phyloP scores from a whole-genome alignment of 352 stramenopile species.

The Phytophthora quininea region DNA sequence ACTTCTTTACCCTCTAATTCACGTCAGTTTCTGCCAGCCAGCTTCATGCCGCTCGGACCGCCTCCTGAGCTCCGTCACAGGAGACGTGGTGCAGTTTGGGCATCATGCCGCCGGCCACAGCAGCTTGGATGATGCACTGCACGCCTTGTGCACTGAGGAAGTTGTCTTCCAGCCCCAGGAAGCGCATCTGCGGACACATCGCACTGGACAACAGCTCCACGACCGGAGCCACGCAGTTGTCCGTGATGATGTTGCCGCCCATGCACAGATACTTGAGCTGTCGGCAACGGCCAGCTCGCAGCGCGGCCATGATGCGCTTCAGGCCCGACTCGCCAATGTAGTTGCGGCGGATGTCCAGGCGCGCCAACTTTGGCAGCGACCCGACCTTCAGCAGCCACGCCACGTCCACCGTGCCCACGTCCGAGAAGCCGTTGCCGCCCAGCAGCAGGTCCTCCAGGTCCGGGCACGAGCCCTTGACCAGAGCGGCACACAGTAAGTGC shows the following conservation, averaged over 20 bases:
- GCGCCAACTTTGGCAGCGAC: constrained; percentile 66
- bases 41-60: background rate
- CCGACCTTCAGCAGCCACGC: constrained; percentile 71
- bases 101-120: constrained; percentile 81
- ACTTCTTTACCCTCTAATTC: constrained; percentile 16
- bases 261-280: constrained; percentile 87
- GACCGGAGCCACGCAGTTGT: constrained; percentile 77
- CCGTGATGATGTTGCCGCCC: constrained; percentile 86
- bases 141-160: constrained; percentile 79
- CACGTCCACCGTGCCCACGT: constrained; percentile 76
- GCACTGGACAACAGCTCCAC: constrained; percentile 66
- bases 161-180: constrained; percentile 83
- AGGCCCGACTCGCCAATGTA: constrained; percentile 82
- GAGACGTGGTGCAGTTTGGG: constrained; percentile 82
- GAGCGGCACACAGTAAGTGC: constrained; percentile 64
- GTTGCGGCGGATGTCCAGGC: constrained; percentile 80
- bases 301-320: constrained; percentile 72
- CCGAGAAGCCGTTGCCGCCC: constrained; percentile 77
- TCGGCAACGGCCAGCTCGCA: constrained; percentile 50
- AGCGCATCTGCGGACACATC: constrained; percentile 75
- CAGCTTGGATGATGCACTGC: constrained; percentile 78
- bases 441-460: constrained; percentile 70
- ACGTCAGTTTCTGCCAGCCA: background rate
- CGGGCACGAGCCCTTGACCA: constrained; percentile 71
- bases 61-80: constrained; percentile 44